Conservation (phyloP, 768 basidiomycete genomes). For the Suillus variegatus region DNA sequence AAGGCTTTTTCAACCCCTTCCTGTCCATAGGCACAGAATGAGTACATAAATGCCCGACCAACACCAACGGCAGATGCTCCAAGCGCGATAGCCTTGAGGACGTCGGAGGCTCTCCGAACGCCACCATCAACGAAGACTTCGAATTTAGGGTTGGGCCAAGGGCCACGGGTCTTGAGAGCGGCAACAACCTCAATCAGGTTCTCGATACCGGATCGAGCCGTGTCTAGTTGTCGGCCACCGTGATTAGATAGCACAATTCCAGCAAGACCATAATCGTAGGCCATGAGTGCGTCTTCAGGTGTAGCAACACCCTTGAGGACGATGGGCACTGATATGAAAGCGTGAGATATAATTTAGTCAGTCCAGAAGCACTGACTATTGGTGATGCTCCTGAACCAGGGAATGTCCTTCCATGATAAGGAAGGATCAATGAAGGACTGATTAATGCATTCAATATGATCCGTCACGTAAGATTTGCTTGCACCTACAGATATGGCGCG, state of each 20-base stretch:
- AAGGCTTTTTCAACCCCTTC: constrained; percentile 86
- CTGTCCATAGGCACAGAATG: constrained; percentile 85
- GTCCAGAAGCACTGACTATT: constrained; percentile 40
- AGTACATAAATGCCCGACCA: constrained; percentile 86
- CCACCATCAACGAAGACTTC: constrained; percentile 95
- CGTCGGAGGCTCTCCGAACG: constrained; percentile 86
- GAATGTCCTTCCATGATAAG: constrained; percentile 70
- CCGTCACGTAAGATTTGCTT: background rate
- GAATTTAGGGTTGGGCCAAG: constrained; percentile 81
- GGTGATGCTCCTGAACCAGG: constrained; percentile 77
- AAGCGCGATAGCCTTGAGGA: constrained; percentile 84
- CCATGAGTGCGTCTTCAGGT: constrained; percentile 73
- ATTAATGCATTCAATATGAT: background rate
- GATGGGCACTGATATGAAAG: constrained; percentile 63
- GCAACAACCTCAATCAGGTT: constrained; percentile 84
- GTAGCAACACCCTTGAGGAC: constrained; percentile 78
- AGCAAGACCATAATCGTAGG: constrained; percentile 72
- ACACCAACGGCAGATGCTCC: constrained; percentile 91
- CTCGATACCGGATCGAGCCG: constrained; percentile 86
- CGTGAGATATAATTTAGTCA: constrained; percentile 2
- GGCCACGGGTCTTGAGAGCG: constrained; percentile 66
- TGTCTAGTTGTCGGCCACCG: constrained; percentile 78
- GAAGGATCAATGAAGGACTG: constrained; percentile 95
- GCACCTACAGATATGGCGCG: constrained; percentile 81
- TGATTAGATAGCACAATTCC: constrained; percentile 89